These are phyloP conservation scores for Phytophthora pisi DNA, from an alignment of 352 stramenopile genomes.

Conservation along the genomic window DNA sequence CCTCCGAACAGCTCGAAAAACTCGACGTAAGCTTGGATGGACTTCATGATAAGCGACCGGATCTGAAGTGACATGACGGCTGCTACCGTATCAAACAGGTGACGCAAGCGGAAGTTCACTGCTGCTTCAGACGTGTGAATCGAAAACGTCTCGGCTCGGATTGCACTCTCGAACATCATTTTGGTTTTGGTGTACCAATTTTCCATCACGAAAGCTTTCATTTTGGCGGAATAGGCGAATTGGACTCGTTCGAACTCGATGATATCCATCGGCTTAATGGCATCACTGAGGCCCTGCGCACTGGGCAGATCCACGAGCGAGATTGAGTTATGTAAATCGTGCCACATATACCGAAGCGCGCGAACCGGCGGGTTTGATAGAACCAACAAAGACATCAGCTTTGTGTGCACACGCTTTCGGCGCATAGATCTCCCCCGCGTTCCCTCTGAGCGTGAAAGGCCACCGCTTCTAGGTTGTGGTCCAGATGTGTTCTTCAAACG, in stretches of 20 bases:
- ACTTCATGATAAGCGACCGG: constrained; percentile 66
- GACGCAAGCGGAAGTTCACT: constrained; percentile 36
- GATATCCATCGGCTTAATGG: constrained; percentile 43
- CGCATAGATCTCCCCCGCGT: constrained; percentile 28
- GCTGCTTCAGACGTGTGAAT: constrained; percentile 28
- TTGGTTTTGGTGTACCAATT: constrained; percentile 63
- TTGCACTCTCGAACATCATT: constrained; percentile 51
- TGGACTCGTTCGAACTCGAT: constrained; percentile 61
- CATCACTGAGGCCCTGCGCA: constrained; percentile 26
- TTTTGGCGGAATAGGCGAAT: constrained; percentile 47
- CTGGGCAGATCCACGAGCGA: constrained; percentile 57
- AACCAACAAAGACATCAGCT: constrained; percentile 50
- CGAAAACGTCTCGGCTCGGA: constrained; percentile 35
- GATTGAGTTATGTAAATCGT: constrained; percentile 53
- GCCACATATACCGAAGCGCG: constrained; percentile 64
- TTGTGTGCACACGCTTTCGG: constrained; percentile 49
- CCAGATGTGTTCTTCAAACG: neutral
- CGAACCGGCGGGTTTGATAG: constrained; percentile 57
- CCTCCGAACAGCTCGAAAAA: constrained; percentile 72
- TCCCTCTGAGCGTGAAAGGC: neutral
- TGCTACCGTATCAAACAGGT: constrained; percentile 67
- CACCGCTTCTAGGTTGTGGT: neutral
- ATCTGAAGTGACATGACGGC: constrained; percentile 81
- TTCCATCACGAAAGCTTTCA: constrained; percentile 57
- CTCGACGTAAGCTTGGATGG: constrained; percentile 59